These are phyloP conservation scores for Ogataea degrootiae DNA, from an alignment of 805 yeast species.

Conservation along the genomic window DNA sequence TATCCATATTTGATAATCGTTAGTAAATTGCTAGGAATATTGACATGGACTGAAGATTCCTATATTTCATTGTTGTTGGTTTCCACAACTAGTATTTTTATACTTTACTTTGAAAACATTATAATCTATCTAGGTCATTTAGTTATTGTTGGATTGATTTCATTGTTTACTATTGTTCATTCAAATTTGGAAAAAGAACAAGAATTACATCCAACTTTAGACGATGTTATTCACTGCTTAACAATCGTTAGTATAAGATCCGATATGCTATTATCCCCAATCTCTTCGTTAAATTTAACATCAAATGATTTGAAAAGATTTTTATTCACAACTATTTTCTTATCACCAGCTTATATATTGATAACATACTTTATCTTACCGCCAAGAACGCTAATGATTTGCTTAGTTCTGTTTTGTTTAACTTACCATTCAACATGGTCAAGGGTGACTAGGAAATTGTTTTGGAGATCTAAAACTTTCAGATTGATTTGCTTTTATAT, in stretches of 20 bases:
- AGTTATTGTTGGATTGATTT: slow-evolving; percentile 55
- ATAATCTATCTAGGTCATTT: slow-evolving; percentile 82
- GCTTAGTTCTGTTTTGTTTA: slow-evolving; percentile 55
- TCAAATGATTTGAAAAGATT: slow-evolving; percentile 75
- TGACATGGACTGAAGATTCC: slow-evolving; percentile 87
- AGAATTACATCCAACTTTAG: slow-evolving; percentile 71
- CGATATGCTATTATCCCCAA: slow-evolving; percentile 75
- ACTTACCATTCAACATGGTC: slow-evolving; percentile 87
- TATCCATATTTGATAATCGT: slow-evolving; percentile 80
- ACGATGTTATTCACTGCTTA: slow-evolving; percentile 75
- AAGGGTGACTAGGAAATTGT: slow-evolving; percentile 71
- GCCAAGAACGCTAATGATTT: slow-evolving; percentile 62
- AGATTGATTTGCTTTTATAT: slow-evolving; percentile 72
- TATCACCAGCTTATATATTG: slow-evolving; percentile 80
- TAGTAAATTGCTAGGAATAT: slow-evolving; percentile 62
- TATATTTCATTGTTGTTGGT: slow-evolving; percentile 69
- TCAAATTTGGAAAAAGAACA: slow-evolving; percentile 54
- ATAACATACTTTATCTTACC: slow-evolving; percentile 62
- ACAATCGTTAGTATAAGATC: slow-evolving; percentile 71
- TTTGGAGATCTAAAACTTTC: slow-evolving; percentile 77
- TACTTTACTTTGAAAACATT: slow-evolving; percentile 74
- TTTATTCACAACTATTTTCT: slow-evolving; percentile 74
- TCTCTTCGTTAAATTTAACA: slow-evolving; percentile 67
- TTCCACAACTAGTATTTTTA: slow-evolving; percentile 48
- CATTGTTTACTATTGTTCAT: slow-evolving; percentile 56